Percentiles rank a stretch among this genome's conserved stretches.
These are phyloP conservation scores for Trichoderma arundinaceum DNA, from an alignment of 2,329 filamentous ascomycete genomes.

Conservation along the genomic window DNA sequence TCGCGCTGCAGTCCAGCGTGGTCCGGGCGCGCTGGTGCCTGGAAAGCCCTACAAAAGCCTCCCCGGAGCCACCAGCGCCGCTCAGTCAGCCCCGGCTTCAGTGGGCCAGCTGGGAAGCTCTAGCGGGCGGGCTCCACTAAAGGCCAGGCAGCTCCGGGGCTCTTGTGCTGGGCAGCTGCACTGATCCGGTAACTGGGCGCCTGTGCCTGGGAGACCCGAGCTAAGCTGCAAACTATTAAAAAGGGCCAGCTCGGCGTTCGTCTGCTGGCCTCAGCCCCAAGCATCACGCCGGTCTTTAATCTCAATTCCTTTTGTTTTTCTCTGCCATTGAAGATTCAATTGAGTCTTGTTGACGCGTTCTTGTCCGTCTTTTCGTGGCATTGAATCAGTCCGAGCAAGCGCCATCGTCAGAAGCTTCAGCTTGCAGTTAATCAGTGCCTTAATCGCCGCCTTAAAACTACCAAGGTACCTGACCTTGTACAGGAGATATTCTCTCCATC, in stretches of 20 bases:
- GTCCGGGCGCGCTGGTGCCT: slow-evolving; percentile 38
- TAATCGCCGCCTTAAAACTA: no score
- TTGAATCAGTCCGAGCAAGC: neutral
- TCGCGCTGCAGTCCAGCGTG: slow-evolving; percentile 35
- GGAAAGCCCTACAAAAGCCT: slow-evolving; percentile 6
- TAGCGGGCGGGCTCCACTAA: slow-evolving; percentile 13
- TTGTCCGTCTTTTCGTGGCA: neutral
- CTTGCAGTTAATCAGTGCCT: no score
- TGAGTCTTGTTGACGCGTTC: neutral
- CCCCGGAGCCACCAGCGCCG: neutral
- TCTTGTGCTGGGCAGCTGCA: neutral
- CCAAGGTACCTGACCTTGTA: no score
- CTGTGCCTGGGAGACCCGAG: neutral
- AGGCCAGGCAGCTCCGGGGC: slow-evolving; percentile 16
- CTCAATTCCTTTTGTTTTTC: neutral
- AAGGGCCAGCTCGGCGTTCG: neutral
- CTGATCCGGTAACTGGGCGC: neutral
- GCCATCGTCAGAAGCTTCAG: neutral
- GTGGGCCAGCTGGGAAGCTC: slow-evolving; percentile 16
- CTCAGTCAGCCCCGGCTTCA: neutral
- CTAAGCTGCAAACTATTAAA: slow-evolving; percentile 21
- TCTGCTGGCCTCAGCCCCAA: slow-evolving; percentile 10
- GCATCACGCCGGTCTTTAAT: slow-evolving; percentile 5
- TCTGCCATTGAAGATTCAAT: slow-evolving; percentile 13
- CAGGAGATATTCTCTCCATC: neutral